Percentiles rank a stretch among this genome's conserved stretches.
phyloP scores from a whole-genome alignment of 2,329 filamentous ascomycete genomes.

The Colletotrichum salicis region DNA sequence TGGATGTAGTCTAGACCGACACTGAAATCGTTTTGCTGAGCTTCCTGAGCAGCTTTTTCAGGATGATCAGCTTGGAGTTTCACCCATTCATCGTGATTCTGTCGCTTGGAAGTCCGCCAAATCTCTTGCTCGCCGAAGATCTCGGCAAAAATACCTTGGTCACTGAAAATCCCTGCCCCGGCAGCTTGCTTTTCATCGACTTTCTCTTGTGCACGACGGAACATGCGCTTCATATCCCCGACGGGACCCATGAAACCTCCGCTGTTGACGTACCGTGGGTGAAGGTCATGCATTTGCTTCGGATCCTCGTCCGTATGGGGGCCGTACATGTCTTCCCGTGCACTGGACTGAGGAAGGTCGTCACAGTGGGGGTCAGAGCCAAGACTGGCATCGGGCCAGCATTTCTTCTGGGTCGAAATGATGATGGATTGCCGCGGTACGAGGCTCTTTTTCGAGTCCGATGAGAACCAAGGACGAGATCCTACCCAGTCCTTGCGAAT shows the following conservation, averaged over 20 bases:
- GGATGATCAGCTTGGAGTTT: neutral
- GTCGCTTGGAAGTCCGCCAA: slow-evolving; percentile 22
- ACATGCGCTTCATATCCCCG: slow-evolving; percentile 41
- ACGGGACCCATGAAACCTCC: slow-evolving; percentile 45
- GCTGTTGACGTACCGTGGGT: slow-evolving; percentile 45
- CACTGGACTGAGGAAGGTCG: slow-evolving; percentile 38
- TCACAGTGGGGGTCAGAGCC: slow-evolving; percentile 41
- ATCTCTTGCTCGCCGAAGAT: slow-evolving; percentile 44
- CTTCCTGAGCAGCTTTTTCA: neutral
- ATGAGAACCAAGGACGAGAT: neutral
- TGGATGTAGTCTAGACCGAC: slow-evolving; percentile 44
- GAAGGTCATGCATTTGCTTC: slow-evolving; percentile 32
- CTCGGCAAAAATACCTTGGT: slow-evolving; percentile 46
- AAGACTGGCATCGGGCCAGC: slow-evolving; percentile 35
- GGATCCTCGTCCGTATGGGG: slow-evolving; percentile 36
- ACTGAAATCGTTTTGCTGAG: slow-evolving; percentile 39
- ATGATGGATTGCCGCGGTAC: slow-evolving; percentile 43
- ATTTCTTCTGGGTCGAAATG: slow-evolving; percentile 40
- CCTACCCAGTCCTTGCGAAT: slow-evolving; percentile 40
- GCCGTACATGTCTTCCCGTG: slow-evolving; percentile 40
- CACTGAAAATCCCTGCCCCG: slow-evolving; percentile 38
- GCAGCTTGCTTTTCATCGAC: slow-evolving; percentile 38
- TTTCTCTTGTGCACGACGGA: slow-evolving; percentile 37
- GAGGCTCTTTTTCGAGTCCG: slow-evolving; percentile 6
- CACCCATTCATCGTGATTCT: neutral